A percentile compares a stretch with the other conserved stretches of the same genome.
Conservation (phyloP, 148 eudicot genomes). For the Rhododendron molle region DNA sequence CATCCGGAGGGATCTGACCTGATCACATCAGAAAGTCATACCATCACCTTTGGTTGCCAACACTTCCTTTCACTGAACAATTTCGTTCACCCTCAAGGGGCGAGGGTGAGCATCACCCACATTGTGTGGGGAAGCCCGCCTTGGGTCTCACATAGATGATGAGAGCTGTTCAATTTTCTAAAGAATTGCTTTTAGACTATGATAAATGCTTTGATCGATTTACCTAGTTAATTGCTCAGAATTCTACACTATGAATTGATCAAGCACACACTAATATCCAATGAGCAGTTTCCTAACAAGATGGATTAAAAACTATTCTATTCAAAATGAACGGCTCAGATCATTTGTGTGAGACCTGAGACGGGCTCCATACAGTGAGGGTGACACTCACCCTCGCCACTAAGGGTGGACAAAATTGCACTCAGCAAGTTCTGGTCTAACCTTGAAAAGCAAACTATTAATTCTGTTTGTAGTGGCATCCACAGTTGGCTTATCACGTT, state of each 20-base stretch:
- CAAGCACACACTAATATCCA: not conserved
- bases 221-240: not conserved
- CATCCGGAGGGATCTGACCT: conserved; percentile 94
- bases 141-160: too few relatives aligned
- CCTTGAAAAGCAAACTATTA: conserved; percentile 83
- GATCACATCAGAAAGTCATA: conserved; percentile 16
- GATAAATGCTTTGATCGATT: not conserved
- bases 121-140: too few relatives aligned
- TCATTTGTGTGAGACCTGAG: not conserved
- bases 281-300: too few relatives aligned
- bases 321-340: not conserved
- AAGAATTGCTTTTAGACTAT: not conserved
- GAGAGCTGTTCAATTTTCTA: not conserved
- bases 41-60: not conserved
- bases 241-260: not conserved
- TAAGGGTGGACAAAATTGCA: not conserved
- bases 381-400: not conserved
- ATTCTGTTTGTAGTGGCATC: conserved; percentile 75
- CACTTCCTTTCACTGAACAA: not conserved
- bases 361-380: not conserved
- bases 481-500: conserved; percentile 60
- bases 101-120: too few relatives aligned
- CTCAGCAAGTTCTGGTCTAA: conserved; percentile 16
- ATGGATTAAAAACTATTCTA: not conserved
- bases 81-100: too few relatives aligned